A percentile compares a stretch with the other conserved stretches of the same genome.
phyloP scores from a whole-genome alignment of 2,329 filamentous ascomycete species.

The Chaetomium sp. region DNA sequence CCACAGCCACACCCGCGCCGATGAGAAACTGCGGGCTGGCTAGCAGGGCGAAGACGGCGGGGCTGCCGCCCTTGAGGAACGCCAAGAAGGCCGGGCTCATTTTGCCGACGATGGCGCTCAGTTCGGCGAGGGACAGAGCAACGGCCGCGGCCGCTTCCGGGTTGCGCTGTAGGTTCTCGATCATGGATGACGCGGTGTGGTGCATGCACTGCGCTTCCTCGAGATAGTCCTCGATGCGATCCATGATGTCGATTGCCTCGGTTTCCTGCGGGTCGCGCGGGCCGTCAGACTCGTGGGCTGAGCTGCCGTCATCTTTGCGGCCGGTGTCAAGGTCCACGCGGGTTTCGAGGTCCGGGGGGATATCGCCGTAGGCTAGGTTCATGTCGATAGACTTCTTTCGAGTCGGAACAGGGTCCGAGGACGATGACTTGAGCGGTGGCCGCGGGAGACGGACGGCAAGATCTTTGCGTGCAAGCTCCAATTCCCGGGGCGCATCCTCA shows the following conservation, averaged over 20 bases:
- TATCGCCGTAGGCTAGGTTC: constrained; percentile 83
- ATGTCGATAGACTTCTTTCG: constrained; percentile 64
- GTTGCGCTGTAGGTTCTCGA: constrained; percentile 61
- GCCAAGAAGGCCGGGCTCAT: constrained; percentile 75
- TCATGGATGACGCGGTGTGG: constrained; percentile 74
- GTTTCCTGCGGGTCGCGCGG: constrained; percentile 42
- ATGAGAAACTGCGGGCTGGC: constrained; percentile 92
- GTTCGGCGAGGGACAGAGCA: constrained; percentile 83
- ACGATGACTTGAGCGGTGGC: constrained; percentile 2
- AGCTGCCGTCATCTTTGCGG: constrained; percentile 24
- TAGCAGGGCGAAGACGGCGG: constrained; percentile 78
- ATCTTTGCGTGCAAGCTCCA: constrained; percentile 35
- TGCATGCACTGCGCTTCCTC: constrained; percentile 87
- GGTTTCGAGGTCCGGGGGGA: constrained; percentile 60
- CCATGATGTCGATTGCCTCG: constrained; percentile 51
- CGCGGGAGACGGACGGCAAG: constrained; percentile 27
- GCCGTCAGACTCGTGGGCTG: constrained; percentile 40
- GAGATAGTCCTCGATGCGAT: constrained; percentile 67
- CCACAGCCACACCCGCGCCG: constrained; percentile 78
- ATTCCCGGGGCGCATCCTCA: constrained; percentile 40
- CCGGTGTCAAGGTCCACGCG: constrained; percentile 39
- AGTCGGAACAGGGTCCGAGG: constrained; percentile 35
- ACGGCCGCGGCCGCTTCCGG: constrained; percentile 92
- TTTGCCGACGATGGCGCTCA: constrained; percentile 74
- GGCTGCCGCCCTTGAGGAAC: constrained; percentile 72